phyloP scores from a whole-genome alignment of 805 yeast species.

The Saccharomycopsis javanensis region DNA sequence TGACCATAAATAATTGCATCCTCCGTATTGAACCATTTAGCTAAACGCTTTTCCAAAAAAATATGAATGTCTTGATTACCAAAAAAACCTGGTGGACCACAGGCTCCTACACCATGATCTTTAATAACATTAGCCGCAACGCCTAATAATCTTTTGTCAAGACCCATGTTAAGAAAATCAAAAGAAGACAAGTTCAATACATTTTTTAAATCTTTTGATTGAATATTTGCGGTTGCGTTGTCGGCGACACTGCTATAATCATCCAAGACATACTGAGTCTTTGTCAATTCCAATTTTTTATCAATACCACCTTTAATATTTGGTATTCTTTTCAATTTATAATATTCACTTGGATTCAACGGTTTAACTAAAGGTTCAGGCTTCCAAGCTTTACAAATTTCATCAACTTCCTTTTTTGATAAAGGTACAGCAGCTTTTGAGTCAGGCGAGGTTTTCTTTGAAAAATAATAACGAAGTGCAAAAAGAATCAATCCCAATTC shows the following conservation, averaged over 20 bases:
- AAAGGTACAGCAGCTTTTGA: slow-evolving; percentile 63
- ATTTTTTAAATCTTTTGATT: slow-evolving; percentile 23
- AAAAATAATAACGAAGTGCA: slow-evolving; percentile 74
- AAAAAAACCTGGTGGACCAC: slow-evolving; percentile 97
- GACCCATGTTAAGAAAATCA: slow-evolving; percentile 61
- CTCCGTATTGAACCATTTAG: slow-evolving; percentile 68
- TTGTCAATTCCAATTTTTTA: slow-evolving; percentile 26
- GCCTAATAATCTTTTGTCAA: slow-evolving; percentile 35
- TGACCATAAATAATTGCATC: slow-evolving; percentile 84
- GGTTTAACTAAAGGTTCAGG: slow-evolving; percentile 74
- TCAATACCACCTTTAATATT: slow-evolving; percentile 47
- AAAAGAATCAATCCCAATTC: slow-evolving; percentile 70
- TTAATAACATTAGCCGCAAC: slow-evolving; percentile 51
- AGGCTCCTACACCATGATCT: slow-evolving; percentile 88
- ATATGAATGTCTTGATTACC: slow-evolving; percentile 92
- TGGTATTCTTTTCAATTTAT: slow-evolving; percentile 61
- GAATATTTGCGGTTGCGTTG: slow-evolving; percentile 23
- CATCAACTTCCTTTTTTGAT: slow-evolving; percentile 60
- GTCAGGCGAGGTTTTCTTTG: slow-evolving; percentile 53
- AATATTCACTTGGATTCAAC: slow-evolving; percentile 38
- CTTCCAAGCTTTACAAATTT: slow-evolving; percentile 80
- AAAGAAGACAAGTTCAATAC: slow-evolving; percentile 61
- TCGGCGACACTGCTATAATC: slow-evolving; percentile 4
- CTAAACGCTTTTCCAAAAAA: slow-evolving; percentile 63
- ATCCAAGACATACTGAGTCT: slow-evolving; percentile 21